Conservation (phyloP, 768 basidiomycete species). For the Psilocybe azurescens region DNA sequence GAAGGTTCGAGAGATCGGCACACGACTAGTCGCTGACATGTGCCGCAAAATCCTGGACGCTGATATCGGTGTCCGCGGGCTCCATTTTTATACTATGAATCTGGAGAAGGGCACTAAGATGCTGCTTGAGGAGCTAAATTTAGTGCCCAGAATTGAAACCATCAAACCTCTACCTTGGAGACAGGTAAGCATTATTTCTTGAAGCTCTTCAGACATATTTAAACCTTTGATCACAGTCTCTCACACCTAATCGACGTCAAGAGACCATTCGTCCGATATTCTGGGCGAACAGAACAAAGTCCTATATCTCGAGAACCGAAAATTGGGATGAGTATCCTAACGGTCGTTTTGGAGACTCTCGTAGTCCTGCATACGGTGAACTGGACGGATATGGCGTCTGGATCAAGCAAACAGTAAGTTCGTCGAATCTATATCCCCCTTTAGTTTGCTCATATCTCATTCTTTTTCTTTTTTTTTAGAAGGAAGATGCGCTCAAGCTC, state of each 20-base stretch:
- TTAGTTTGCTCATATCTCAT: conserved; percentile 11
- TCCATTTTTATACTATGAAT: conserved; percentile 99
- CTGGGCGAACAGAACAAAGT: conserved; percentile 97
- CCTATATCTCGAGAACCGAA: conserved; percentile 94
- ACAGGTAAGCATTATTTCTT: conserved; percentile 57
- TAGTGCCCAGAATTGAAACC: conserved; percentile 87
- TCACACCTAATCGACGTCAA: conserved; percentile 88
- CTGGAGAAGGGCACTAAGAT: conserved; percentile 94
- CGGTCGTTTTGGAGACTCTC: conserved; percentile 96
- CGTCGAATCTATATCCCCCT: not conserved
- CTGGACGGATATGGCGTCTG: conserved; percentile 95
- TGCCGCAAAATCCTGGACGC: conserved; percentile 85
- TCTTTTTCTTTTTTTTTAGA: conserved; percentile 46
- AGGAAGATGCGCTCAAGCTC: conserved; percentile 83
- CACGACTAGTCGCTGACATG: conserved; percentile 94
- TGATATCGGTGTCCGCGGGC: conserved; percentile 81
- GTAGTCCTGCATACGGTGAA: conserved; percentile 98
- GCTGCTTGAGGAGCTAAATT: conserved; percentile 89
- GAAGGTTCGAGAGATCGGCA: conserved; percentile 90
- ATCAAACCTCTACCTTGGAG: conserved; percentile 98
- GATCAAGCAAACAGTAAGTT: conserved; percentile 81
- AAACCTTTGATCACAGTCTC: conserved; percentile 58
- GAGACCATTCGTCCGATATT: conserved; percentile 98
- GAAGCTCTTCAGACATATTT: conserved; percentile 46
- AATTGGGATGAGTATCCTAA: conserved; percentile 99